Conservation (phyloP, 768 basidiomycete genomes). For the Tricholoma bakamatsutake region DNA sequence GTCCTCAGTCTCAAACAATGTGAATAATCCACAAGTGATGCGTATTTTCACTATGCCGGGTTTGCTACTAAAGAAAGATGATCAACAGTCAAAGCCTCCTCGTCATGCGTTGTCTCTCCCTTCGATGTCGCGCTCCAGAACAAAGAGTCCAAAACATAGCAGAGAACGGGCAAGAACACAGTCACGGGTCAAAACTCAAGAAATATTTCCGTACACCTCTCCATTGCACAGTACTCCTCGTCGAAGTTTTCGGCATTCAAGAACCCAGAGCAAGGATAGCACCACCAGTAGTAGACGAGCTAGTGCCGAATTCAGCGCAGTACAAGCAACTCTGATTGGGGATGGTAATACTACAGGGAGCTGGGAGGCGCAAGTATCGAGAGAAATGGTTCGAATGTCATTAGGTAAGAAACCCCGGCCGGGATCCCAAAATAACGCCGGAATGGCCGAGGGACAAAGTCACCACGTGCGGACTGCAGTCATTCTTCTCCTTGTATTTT, state of each 20-base stretch:
- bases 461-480: conserved; percentile 29
- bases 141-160: not conserved
- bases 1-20: conserved; percentile 3
- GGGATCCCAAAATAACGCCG: conserved; percentile 10
- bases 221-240: conserved; percentile 5
- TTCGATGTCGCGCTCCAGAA: conserved; percentile 9
- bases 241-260: conserved; percentile 14
- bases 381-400: conserved; percentile 47
- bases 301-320: conserved; percentile 55
- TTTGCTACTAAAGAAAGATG: not conserved
- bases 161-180: conserved; percentile 13
- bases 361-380: conserved; percentile 57
- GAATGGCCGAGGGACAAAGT: conserved; percentile 30
- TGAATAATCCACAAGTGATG: not conserved
- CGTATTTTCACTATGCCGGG: not conserved
- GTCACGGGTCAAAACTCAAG: conserved; percentile 7
- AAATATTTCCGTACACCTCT: conserved; percentile 3
- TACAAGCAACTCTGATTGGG: conserved; percentile 33
- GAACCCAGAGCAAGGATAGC: conserved; percentile 28
- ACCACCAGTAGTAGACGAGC: conserved; percentile 36
- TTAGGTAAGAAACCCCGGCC: conserved; percentile 26
- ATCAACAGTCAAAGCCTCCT: conserved; percentile 3
- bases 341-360: conserved; percentile 29
- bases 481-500: conserved; percentile 10
- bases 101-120: conserved; percentile 21